phyloP scores from a whole-genome alignment of 2,329 filamentous ascomycete genomes.

The Gyromitra esculenta region DNA sequence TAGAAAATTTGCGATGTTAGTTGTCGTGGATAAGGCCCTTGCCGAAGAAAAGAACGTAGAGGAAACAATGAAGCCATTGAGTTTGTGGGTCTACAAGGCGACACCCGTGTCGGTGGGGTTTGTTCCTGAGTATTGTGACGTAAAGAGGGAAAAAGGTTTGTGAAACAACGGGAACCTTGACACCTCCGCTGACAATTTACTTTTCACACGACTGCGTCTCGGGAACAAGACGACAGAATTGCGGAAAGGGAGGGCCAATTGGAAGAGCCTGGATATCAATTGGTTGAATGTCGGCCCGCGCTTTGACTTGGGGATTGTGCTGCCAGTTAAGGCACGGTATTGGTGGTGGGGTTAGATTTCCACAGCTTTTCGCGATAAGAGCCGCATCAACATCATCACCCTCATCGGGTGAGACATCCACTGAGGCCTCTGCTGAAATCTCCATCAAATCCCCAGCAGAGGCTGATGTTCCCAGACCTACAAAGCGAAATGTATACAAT shows the following conservation, averaged over 20 bases:
- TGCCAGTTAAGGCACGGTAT: slow-evolving; percentile 18
- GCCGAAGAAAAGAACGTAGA: slow-evolving; percentile 8
- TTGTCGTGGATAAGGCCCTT: background rate
- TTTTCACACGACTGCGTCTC: background rate
- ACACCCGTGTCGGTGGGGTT: slow-evolving; percentile 10
- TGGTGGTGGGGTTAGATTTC: slow-evolving; percentile 18
- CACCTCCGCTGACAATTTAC: slow-evolving; percentile 12
- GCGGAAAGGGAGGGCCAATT: slow-evolving; percentile 11
- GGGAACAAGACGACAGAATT: slow-evolving; percentile 28
- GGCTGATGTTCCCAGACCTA: background rate
- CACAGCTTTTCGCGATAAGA: slow-evolving; percentile 31
- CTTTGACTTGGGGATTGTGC: slow-evolving; percentile 28
- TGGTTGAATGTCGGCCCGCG: slow-evolving; percentile 35
- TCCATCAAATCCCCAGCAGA: background rate
- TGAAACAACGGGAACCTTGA: slow-evolving; percentile 38
- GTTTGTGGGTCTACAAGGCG: background rate
- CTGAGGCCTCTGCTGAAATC: background rate
- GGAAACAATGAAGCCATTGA: slow-evolving; percentile 18
- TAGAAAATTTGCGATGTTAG: background rate
- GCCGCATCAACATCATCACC: slow-evolving; percentile 40
- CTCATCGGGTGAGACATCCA: slow-evolving; percentile 18
- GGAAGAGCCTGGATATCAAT: slow-evolving; percentile 3
- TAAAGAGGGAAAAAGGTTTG: slow-evolving; percentile 18
- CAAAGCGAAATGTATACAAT: slow-evolving; percentile 34
- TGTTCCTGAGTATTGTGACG: slow-evolving; percentile 28